These are phyloP conservation scores for Heterobasidion occidentale DNA, from an alignment of 1,284 basidiomycete genomes.

Conservation along the genomic window DNA sequence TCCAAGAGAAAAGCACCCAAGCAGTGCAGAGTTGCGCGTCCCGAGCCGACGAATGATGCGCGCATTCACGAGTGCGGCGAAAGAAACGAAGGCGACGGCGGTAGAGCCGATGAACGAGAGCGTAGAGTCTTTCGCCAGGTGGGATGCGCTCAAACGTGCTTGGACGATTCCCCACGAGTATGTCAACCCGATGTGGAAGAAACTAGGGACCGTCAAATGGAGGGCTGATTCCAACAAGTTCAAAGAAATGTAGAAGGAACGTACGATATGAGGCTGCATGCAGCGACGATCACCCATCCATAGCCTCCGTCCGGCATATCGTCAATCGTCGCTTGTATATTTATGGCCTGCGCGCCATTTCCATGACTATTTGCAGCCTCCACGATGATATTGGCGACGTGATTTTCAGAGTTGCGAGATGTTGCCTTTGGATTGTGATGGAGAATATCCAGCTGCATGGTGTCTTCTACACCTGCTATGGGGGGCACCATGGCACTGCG, in stretches of 20 bases:
- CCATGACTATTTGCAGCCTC: no score
- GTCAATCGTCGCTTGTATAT: neutral
- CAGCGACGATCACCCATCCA: conserved; percentile 17
- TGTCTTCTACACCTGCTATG: no score
- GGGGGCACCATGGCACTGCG: no score
- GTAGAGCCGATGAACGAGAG: conserved; percentile 8
- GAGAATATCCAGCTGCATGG: no score
- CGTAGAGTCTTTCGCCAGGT: conserved; percentile 3
- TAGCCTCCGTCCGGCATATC: conserved; percentile 18
- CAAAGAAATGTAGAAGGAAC: neutral
- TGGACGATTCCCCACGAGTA: conserved; percentile 7
- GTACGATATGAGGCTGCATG: conserved; percentile 13
- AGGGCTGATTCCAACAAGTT: neutral
- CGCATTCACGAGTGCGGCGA: conserved; percentile 7
- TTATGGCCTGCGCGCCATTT: no score
- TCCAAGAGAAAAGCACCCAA: conserved; percentile 5
- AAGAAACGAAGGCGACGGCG: conserved; percentile 4
- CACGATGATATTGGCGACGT: no score
- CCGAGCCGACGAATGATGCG: conserved; percentile 7
- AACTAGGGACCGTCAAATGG: conserved; percentile 3
- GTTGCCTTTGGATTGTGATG: no score
- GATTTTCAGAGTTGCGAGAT: no score
- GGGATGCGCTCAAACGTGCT: conserved; percentile 2
- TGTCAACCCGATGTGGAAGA: conserved; percentile 10
- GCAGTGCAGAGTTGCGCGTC: conserved; percentile 5